phyloP scores from a whole-genome alignment of 768 basidiomycete species.

The Nidula microcarpa region DNA sequence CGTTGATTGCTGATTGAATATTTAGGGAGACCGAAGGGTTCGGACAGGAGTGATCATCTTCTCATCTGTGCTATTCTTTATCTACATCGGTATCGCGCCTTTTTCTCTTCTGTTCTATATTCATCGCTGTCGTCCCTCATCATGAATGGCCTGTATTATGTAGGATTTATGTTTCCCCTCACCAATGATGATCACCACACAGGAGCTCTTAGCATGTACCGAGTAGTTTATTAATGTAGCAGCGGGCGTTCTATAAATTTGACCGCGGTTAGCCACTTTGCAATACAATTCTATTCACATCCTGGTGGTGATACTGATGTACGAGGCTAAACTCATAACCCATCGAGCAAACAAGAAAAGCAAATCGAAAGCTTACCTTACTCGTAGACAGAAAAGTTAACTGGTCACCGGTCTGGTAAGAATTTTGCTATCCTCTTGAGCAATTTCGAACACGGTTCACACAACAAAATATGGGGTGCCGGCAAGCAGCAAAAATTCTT shows the following conservation, averaged over 20 bases:
- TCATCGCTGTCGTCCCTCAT: neutral
- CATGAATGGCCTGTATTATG: neutral
- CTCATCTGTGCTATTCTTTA: neutral
- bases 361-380: no score
- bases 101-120: neutral
- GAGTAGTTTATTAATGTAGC: neutral
- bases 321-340: neutral
- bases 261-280: neutral
- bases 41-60: slow-evolving; percentile 47
- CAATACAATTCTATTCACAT: neutral
- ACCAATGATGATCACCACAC: neutral
- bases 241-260: neutral
- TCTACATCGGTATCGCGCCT: neutral
- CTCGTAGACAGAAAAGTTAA: no score
- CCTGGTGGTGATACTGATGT: neutral
- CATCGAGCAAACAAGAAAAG: neutral
- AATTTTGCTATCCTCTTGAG: no score
- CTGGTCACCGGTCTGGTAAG: no score
- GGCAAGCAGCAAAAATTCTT: slow-evolving; percentile 15
- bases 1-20: neutral
- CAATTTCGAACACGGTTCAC: neutral
- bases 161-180: neutral
- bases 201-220: neutral
- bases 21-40: slow-evolving; percentile 76
- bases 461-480: slow-evolving; percentile 24